Base-by-base conservation (phyloP, 2,329 filamentous ascomycete genomes). In the Trichophyton verrucosum region DNA sequence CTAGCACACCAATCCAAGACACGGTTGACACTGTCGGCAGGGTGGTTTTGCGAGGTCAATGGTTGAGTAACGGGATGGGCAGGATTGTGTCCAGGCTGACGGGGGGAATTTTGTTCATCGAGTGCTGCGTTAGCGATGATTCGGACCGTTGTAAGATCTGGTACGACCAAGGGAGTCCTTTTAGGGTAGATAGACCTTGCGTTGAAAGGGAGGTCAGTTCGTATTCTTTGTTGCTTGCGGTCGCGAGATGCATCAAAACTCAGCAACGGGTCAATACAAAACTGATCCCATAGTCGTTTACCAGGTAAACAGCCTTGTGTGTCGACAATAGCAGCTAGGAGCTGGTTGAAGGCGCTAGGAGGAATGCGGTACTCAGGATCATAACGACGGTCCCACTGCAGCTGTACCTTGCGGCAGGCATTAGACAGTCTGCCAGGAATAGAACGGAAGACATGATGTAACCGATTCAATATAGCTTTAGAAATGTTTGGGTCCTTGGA, bases 281-380 rank as follows among this genome's bases (percentile, higher is more conserved):
- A 84, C 40, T 69, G 70, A 8, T 77, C 68, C 61, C 81, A 79
- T 38, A 84, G 65, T 3, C 66, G 70, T 61, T 73, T 77, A 61
- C 80, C 84, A 38, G 73, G 73, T 8, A 64, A 60, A 61, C 76
- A 79, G 60, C 79, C 80, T 55, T 78, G 75, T 0, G 73, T 72
- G 30, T 78, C 75, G 2, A 81, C 77, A 7, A 84, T 73, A n/a
- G 79, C 81, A 49, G 77, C 73, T 5, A 87, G 77, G 5, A 84
- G 63, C 17, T 68, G 66, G 63, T 83, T 79, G 73, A 84, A 83
- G 4, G 78, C 70, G 2, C 69, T 67, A 0, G 74, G 66, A 11
- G 73, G 68, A 30, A 77, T 66, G 60, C 67, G 66, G 17, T 66
- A 66, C 3, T 17, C 24, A 24, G 64, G 64, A 51, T 68, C 64